Evolutionary conservation across 192 early-diverging fungal genomes (phyloP).

Genomic region (Coemansia sp.): DNA sequence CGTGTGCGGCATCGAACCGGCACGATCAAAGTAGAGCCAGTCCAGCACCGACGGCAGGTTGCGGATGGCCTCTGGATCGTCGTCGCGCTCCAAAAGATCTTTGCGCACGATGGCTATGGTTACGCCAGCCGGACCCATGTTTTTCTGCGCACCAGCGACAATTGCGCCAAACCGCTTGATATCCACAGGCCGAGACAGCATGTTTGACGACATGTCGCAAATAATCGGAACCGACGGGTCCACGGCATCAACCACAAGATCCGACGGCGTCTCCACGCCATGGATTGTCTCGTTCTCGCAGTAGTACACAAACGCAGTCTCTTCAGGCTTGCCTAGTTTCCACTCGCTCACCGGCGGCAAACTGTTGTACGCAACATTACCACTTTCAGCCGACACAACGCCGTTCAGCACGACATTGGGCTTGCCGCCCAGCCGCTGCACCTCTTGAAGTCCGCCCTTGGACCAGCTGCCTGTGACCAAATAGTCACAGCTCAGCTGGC

Average conservation of each 20-base stretch:
- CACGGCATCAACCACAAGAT: constrained; percentile 39
- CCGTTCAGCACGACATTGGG: constrained; percentile 79
- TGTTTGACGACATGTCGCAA: constrained; percentile 89
- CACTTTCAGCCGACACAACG: constrained; percentile 58
- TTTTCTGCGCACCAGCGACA: constrained; percentile 98
- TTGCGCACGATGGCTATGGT: constrained; percentile 91
- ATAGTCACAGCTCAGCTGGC: constrained; percentile 75
- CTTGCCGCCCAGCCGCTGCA: constrained; percentile 73
- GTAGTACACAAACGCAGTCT: constrained; percentile 90
- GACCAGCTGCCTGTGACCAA: constrained; percentile 92
- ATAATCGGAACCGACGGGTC: constrained; percentile 72
- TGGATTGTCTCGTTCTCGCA: constrained; percentile 99
- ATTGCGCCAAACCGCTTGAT: constrained; percentile 83
- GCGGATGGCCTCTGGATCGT: constrained; percentile 41
- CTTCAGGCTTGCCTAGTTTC: constrained; percentile 62
- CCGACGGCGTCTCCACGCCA: constrained; percentile 78
- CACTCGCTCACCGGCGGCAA: constrained; percentile 64
- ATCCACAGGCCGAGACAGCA: constrained; percentile 76
- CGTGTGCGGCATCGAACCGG: constrained; percentile 93
- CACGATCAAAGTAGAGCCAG: constrained; percentile 77
- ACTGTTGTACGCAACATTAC: constrained; percentile 45
- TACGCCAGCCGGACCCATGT: constrained; percentile 89
- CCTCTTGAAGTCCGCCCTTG: constrained; percentile 82
- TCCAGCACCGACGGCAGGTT: constrained; percentile 79
- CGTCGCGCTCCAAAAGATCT: constrained; percentile 72